Evolutionary conservation across 345 rosid genomes (phyloP), one percentile per base, ranked within the genome.

Genomic region (Bruguiera sexangula): DNA sequence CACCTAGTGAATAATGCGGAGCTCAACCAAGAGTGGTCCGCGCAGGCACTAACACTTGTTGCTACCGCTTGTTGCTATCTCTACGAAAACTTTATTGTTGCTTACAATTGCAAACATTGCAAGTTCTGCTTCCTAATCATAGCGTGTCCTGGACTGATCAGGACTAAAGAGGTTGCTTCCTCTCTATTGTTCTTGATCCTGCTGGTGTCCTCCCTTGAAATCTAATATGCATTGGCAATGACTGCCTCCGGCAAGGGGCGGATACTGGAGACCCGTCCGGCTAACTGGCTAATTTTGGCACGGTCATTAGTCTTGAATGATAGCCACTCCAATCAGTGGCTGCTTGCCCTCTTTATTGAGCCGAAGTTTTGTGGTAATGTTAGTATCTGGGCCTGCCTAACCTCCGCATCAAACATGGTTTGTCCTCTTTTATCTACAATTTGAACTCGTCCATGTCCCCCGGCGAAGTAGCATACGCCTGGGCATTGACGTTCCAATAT

Each of bases 401-500:
- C 66, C 32, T 69, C 29, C 0, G 66, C 75, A 39, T 79, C 75
- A 46, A 79, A 84, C 5, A 71, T 77, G 0, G 60, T 26, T 11
- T 72, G 15, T 24, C 85, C 85, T 0, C 6, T 62, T 21, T 79
- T 73, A 1, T 73, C 70, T 0, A 70, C 81, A 1, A 84, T 69
- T 54, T 84, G 85, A 6, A 77, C 30, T 30, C 74, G 62, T 2
- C 77, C 79, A 15, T 30, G 75, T 39, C 86, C 86, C 18, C 84
- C 63, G n/a, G 61, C 69, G 63, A 56, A 39, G 77, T 78, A 82
- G 57, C 76, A 51, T 7, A 86, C 36, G 69, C 76, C 63, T 86
- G 81, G n/a, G 84, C 71, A 60, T 86, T 75, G n/a, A 64, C 3
- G 84, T 81, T 78, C 82, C 80, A 79, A 62, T 75, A 79, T 0